Conservation (phyloP, 192 early-diverging fungal species). For the Backusella sp. region DNA sequence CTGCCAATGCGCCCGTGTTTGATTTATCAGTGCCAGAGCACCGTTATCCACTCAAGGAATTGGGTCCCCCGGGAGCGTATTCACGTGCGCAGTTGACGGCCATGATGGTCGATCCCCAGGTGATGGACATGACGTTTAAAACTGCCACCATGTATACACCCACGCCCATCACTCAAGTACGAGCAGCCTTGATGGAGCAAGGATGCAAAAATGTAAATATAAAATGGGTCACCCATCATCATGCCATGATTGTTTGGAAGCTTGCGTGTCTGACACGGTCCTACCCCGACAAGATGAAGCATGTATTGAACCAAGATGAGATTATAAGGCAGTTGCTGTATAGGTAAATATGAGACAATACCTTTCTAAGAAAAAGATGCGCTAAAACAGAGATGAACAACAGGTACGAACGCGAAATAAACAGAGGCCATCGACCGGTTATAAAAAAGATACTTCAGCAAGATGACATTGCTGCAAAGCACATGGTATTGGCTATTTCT, state of each 20-base stretch:
- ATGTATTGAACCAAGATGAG: conserved; percentile 39
- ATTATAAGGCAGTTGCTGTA: conserved; percentile 54
- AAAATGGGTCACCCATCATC: conserved; percentile 66
- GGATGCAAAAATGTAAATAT: conserved; percentile 35
- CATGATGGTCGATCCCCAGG: conserved; percentile 6
- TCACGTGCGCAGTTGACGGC: background rate
- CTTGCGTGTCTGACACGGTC: conserved; percentile 57
- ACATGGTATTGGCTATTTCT: conserved; percentile 66
- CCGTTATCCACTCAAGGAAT: background rate
- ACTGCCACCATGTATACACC: conserved; percentile 27
- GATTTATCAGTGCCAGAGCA: conserved; percentile 1
- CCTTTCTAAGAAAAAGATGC: too few relatives aligned
- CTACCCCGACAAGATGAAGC: conserved; percentile 42
- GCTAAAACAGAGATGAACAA: too few relatives aligned
- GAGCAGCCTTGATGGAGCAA: conserved; percentile 33
- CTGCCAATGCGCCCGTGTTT: background rate
- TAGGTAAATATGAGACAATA: conserved; percentile 32
- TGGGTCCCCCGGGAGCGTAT: background rate
- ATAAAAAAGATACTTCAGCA: conserved; percentile 65
- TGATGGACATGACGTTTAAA: conserved; percentile 29
- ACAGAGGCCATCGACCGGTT: conserved; percentile 56
- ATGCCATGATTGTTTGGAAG: conserved; percentile 72
- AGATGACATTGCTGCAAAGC: conserved; percentile 50
- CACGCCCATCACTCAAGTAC: conserved; percentile 35
- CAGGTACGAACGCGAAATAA: conserved; percentile 72